These are phyloP conservation scores for Aspergillus panamensis DNA, from an alignment of 495 filamentous ascomycete species.

Conservation along the genomic window DNA sequence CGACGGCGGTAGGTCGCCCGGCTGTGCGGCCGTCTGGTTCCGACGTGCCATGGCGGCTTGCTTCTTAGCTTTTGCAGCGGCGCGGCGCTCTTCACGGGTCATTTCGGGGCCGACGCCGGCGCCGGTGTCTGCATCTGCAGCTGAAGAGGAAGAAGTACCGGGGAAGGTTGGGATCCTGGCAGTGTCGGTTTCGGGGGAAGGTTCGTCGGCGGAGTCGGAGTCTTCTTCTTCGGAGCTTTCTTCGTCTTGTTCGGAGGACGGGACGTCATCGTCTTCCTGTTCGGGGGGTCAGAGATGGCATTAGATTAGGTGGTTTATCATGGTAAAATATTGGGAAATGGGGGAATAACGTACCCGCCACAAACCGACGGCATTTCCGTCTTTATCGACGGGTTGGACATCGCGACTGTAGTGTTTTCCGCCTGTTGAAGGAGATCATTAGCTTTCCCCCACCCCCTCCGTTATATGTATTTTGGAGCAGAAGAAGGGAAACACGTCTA, in stretches of 20 bases:
- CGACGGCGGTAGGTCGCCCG: conserved; percentile 79
- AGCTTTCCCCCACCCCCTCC: too few species aligned
- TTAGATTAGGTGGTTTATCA: background rate
- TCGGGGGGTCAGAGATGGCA: background rate
- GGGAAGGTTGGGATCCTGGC: too few species aligned
- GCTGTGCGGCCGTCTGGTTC: conserved; percentile 58
- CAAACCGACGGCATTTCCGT: conserved; percentile 73
- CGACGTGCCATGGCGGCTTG: conserved; percentile 76
- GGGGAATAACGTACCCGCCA: conserved; percentile 58
- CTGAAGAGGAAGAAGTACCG: too few species aligned
- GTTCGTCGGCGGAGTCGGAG: too few species aligned
- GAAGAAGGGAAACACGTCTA: too few species aligned
- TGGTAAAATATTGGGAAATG: background rate
- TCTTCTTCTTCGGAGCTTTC: conserved; percentile 40
- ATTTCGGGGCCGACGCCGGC: conserved; percentile 37
- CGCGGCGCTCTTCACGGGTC: conserved; percentile 83
- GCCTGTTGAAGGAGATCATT: conserved; percentile 45
- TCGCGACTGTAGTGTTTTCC: conserved; percentile 93
- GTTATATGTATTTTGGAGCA: too few species aligned
- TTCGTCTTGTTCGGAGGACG: conserved; percentile 39
- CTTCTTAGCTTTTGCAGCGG: conserved; percentile 87
- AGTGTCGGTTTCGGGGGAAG: too few species aligned
- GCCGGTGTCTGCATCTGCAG: conserved; percentile 28
- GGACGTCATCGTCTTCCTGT: conserved; percentile 48
- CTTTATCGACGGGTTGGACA: conserved; percentile 77